Base-by-base conservation (phyloP, 129 eudicot species). In the Saposhnikovia divaricata region DNA sequence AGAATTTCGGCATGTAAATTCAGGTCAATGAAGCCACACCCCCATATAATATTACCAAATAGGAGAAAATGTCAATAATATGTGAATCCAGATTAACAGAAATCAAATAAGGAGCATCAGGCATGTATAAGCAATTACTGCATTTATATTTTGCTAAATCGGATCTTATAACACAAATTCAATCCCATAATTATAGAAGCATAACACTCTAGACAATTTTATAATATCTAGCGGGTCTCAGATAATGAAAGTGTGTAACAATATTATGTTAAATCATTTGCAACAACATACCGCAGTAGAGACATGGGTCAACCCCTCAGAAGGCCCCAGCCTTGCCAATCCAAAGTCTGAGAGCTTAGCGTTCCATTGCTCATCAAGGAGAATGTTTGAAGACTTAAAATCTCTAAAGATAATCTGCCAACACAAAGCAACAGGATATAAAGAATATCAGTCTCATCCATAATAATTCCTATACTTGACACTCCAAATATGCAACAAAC, bases 311-410 rank as follows among this genome's bases (percentile, higher is more conserved):
- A 78, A 82, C 48, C 97, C 98, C 78, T 91, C 98, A 47, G 88
- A 59, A 63, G 97, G 97, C 61, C 98, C 98, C 87, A 95, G 83
- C 75, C 98, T 80, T 27, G 97, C 98, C 88, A 93, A 85, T 74
- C 98, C 98, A 81, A 93, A 93, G 84, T 93, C 97, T 40, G 98
- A 91, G 55, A 93, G 86, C 91, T 93, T 93, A 6, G 97, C 97
- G 43, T 89, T 93, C 95, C 97, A 93, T 14, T 93, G 83, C 77
- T 88, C 95, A 74, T 93, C 95, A 28, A 93, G 83, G 12, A 93
- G 91, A 83, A 93, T 93, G 73, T 93, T 93, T 51, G 98, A 93
- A 19, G 98, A 91, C 81, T 93, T 93, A 80, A 93, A 91, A 87
- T 91, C 98, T 81, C 98, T 73, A 77, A 89, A 91, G 78, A 89